Percentiles rank a stretch among this genome's conserved stretches.
Conservation (phyloP, 1,284 basidiomycete genomes). For the Trametes sp. region DNA sequence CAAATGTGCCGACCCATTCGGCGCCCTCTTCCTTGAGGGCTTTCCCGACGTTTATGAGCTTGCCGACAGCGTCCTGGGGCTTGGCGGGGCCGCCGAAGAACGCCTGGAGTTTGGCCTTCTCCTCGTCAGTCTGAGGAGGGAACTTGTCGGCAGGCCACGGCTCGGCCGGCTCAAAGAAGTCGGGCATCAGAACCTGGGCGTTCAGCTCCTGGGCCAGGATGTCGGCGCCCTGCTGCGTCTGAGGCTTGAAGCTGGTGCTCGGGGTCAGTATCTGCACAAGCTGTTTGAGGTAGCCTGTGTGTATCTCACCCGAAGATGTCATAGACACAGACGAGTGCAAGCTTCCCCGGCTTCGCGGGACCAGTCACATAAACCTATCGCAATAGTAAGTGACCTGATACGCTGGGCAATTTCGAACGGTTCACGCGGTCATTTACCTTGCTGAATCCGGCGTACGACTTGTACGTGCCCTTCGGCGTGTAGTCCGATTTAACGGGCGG, state of each 20-base stretch:
- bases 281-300: neutral
- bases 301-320: conserved; percentile 70
- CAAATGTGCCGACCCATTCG: conserved; percentile 58
- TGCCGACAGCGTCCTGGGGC: conserved; percentile 51
- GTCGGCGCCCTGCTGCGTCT: conserved; percentile 70
- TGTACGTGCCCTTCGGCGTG: conserved; percentile 56
- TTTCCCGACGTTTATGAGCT: conserved; percentile 55
- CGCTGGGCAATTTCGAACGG: conserved; percentile 29
- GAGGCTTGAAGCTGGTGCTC: conserved; percentile 54
- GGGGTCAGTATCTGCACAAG: conserved; percentile 19
- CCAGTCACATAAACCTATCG: conserved; percentile 61
- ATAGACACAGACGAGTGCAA: conserved; percentile 64
- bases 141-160: conserved; percentile 59
- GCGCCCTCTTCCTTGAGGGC: conserved; percentile 55
- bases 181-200: conserved; percentile 67
- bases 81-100: conserved; percentile 63
- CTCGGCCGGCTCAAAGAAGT: conserved; percentile 65
- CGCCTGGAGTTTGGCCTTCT: conserved; percentile 55
- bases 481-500: conserved; percentile 62
- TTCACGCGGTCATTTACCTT: conserved; percentile 34
- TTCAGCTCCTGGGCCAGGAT: conserved; percentile 61
- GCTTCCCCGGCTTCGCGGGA: conserved; percentile 50
- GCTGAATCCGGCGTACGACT: conserved; percentile 49
- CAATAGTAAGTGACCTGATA: neutral
- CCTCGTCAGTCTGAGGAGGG: conserved; percentile 61